phyloP scores from a whole-genome alignment of 768 basidiomycete species.

The Psilocybe cyanescens region DNA sequence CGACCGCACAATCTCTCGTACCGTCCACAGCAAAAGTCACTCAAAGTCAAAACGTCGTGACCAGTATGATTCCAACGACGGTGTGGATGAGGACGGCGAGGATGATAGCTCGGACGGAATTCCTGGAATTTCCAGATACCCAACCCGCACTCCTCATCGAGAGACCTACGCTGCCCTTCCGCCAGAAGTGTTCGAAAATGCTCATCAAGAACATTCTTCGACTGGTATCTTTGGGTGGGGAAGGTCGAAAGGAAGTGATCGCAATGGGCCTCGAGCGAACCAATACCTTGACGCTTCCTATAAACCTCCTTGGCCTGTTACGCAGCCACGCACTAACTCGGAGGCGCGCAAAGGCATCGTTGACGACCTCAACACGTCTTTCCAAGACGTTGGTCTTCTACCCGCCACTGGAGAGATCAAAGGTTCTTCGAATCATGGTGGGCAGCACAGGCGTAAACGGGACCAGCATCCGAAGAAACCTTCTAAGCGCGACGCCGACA shows the following conservation, averaged over 20 bases:
- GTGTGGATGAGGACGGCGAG: conserved; percentile 34
- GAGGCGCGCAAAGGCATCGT: conserved; percentile 74
- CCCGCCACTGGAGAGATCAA: conserved; percentile 51
- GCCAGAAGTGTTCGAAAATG: conserved; percentile 51
- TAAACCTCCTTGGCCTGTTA: conserved; percentile 64
- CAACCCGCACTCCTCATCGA: conserved; percentile 59
- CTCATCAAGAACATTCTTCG: conserved; percentile 30
- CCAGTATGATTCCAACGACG: conserved; percentile 17
- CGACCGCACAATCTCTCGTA: conserved; percentile 23
- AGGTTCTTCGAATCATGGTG: conserved; percentile 16
- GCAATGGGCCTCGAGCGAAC: conserved; percentile 20
- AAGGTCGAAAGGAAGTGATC: conserved; percentile 23
- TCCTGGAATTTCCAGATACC: conserved; percentile 28
- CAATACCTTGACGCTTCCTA: conserved; percentile 27
- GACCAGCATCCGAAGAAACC: conserved; percentile 18
- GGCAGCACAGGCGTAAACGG: conserved; percentile 24
- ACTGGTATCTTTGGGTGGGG: conserved; percentile 30
- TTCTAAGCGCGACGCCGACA: conserved; percentile 18
- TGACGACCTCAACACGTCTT: conserved; percentile 71
- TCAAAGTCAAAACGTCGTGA: conserved; percentile 27
- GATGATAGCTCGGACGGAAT: conserved; percentile 31
- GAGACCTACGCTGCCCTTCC: conserved; percentile 67
- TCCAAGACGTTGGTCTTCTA: conserved; percentile 79
- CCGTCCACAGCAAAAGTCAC: background rate
- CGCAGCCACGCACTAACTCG: conserved; percentile 64